Conservation (phyloP, 305 asterid species). For the Fraxinus sp. region DNA sequence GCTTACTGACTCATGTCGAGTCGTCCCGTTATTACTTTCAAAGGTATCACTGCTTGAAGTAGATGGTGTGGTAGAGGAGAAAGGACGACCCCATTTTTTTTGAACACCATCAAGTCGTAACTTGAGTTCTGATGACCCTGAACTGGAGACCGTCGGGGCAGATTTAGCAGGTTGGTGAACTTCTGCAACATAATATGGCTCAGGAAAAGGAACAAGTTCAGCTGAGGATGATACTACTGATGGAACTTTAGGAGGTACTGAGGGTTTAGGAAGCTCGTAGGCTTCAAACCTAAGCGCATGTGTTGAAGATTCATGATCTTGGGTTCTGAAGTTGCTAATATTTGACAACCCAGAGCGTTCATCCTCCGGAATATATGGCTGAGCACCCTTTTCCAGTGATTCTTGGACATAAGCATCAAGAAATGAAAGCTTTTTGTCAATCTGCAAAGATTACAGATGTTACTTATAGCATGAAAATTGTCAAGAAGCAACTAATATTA, state of each 20-base stretch:
- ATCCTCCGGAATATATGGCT: slow-evolving; percentile 75
- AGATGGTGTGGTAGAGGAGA: slow-evolving; percentile 65
- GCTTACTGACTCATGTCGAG: slow-evolving; percentile 44
- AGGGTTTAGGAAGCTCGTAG: slow-evolving; percentile 81
- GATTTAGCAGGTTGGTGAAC: slow-evolving; percentile 43
- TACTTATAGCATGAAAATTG: background rate
- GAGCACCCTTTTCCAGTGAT: slow-evolving; percentile 81
- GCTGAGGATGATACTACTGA: slow-evolving; percentile 54
- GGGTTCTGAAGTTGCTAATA: slow-evolving; percentile 57
- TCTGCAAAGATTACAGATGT: slow-evolving; percentile 40
- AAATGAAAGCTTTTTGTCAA: slow-evolving; percentile 74
- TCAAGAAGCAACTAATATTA: background rate
- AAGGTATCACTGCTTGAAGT: slow-evolving; percentile 42
- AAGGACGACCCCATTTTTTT: slow-evolving; percentile 85
- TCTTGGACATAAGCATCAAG: slow-evolving; percentile 68
- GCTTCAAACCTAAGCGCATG: slow-evolving; percentile 94
- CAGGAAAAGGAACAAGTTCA: slow-evolving; percentile 78
- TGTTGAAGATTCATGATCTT: slow-evolving; percentile 60
- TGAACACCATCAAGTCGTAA: slow-evolving; percentile 95
- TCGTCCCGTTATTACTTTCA: slow-evolving; percentile 54
- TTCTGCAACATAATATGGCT: slow-evolving; percentile 54
- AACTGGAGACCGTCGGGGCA: slow-evolving; percentile 41
- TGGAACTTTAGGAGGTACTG: slow-evolving; percentile 45
- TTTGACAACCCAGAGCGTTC: slow-evolving; percentile 63
- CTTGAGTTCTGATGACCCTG: slow-evolving; percentile 62